Evolutionary conservation across 805 yeast genomes (phyloP).

Genomic region (Starmera quercuum): DNA sequence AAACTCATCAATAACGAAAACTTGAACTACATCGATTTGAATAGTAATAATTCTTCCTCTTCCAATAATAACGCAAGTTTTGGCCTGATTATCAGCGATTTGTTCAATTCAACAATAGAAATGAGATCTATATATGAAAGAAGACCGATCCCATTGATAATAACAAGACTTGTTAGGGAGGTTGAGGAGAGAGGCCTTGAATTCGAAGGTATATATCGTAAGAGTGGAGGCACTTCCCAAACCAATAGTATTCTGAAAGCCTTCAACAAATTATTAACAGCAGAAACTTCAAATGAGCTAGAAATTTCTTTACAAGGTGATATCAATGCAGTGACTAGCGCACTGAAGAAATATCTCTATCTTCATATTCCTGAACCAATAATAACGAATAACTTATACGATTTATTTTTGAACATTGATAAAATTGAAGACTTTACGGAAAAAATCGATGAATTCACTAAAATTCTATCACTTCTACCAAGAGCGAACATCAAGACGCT

Average conservation of each 20-base stretch:
- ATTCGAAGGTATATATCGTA: constrained; percentile 83
- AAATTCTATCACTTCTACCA: constrained; percentile 51
- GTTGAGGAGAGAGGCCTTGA: constrained; percentile 73
- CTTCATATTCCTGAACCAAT: constrained; percentile 73
- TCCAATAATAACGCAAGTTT: constrained; percentile 1
- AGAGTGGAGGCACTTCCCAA: constrained; percentile 47
- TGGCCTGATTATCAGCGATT: constrained; percentile 14
- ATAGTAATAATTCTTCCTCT: constrained; percentile 1
- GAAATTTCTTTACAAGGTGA: constrained; percentile 45
- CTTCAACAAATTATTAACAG: constrained; percentile 18
- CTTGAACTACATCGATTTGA: constrained; percentile 2
- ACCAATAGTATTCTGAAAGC: constrained; percentile 27
- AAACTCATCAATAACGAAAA: constrained; percentile 22
- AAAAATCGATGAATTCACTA: constrained; percentile 32
- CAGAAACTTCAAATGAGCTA: constrained; percentile 26
- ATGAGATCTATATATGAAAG: constrained; percentile 57
- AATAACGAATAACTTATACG: constrained; percentile 63
- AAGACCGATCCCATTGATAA: constrained; percentile 57
- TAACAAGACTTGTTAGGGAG: constrained; percentile 63
- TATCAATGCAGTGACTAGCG: constrained; percentile 79
- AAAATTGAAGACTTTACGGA: constrained; percentile 19
- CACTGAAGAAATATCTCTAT: constrained; percentile 80
- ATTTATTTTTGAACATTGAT: constrained; percentile 52
- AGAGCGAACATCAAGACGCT: constrained; percentile 57
- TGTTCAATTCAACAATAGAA: constrained; percentile 44